Percentiles rank a stretch among this genome's conserved stretches.
Evolutionary conservation across 805 yeast species (phyloP).

Genomic region (Candida xiaguanensis): DNA sequence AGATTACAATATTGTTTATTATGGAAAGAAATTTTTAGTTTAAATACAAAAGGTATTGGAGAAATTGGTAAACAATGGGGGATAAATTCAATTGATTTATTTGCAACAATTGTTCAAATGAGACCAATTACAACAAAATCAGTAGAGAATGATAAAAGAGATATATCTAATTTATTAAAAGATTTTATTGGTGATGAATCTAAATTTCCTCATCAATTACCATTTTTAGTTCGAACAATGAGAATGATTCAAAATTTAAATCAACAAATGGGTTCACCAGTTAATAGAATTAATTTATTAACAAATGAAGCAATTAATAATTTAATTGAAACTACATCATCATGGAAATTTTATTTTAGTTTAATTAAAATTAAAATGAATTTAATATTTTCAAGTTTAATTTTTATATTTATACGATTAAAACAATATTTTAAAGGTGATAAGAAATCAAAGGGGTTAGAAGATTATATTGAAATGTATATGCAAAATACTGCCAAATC

Average conservation of each 20-base stretch:
- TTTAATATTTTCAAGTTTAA: conserved; percentile 25
- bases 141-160: conserved; percentile 25
- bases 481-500: conserved; percentile 40
- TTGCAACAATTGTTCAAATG: conserved; percentile 54
- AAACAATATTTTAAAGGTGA: conserved; percentile 31
- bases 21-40: conserved; percentile 60
- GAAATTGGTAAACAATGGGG: conserved; percentile 64
- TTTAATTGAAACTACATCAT: conserved; percentile 13
- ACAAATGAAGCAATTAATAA: conserved; percentile 51
- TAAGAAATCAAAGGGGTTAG: conserved; percentile 34
- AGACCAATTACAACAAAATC: conserved; percentile 34
- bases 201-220: conserved; percentile 62
- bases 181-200: conserved; percentile 58
- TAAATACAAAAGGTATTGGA: conserved; percentile 45
- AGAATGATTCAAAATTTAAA: conserved; percentile 71
- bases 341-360: conserved; percentile 11
- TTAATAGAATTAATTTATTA: conserved; percentile 64
- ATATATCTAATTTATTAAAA: conserved; percentile 45
- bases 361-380: conserved; percentile 19
- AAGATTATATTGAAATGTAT: conserved; percentile 44
- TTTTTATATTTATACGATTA: conserved; percentile 29
- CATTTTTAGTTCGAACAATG: conserved; percentile 68
- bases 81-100: conserved; percentile 57
- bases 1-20: conserved; percentile 53
- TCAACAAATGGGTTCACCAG: conserved; percentile 63